Conservation (phyloP, 148 eudicot genomes). For the Vaccinium myrtillus region DNA sequence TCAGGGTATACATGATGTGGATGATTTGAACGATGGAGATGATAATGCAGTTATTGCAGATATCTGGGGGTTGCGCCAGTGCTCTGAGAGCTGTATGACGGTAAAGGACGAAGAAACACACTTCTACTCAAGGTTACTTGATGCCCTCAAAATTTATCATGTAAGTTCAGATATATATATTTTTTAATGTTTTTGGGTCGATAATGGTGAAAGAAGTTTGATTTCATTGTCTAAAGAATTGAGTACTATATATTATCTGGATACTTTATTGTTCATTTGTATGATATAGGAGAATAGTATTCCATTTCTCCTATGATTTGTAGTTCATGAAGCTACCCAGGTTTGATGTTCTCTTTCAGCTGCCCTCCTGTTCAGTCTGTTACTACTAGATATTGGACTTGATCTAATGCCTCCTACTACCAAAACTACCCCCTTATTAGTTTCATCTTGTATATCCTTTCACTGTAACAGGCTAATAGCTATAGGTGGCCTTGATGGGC, state of each 20-base stretch:
- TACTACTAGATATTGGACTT: conserved; percentile 1
- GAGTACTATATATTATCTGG: not conserved
- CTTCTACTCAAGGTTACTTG: conserved; percentile 73
- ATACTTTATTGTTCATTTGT: not conserved
- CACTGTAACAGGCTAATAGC: not conserved
- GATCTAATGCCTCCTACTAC: not conserved
- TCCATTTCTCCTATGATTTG: not conserved
- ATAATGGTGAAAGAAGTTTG: not conserved
- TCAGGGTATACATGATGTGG: conserved; percentile 16
- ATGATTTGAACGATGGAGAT: conserved; percentile 28
- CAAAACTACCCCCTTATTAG: not conserved
- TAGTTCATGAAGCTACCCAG: too few species aligned
- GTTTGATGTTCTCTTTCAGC: conserved; percentile 9
- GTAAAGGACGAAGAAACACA: conserved; percentile 44
- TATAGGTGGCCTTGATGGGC: not conserved
- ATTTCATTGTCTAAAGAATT: not conserved
- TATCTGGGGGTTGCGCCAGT: conserved; percentile 57
- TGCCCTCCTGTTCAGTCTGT: not conserved
- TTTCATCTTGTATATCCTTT: not conserved
- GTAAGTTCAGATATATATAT: conserved; percentile 43
- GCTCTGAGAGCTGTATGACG: conserved; percentile 23
- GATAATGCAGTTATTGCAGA: conserved; percentile 34
- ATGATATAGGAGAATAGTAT: not conserved
- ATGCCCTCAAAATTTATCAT: conserved; percentile 63
- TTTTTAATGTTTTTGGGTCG: not conserved